Conservation (phyloP, 2,329 filamentous ascomycete genomes). For the Xylariaceae sp. region DNA sequence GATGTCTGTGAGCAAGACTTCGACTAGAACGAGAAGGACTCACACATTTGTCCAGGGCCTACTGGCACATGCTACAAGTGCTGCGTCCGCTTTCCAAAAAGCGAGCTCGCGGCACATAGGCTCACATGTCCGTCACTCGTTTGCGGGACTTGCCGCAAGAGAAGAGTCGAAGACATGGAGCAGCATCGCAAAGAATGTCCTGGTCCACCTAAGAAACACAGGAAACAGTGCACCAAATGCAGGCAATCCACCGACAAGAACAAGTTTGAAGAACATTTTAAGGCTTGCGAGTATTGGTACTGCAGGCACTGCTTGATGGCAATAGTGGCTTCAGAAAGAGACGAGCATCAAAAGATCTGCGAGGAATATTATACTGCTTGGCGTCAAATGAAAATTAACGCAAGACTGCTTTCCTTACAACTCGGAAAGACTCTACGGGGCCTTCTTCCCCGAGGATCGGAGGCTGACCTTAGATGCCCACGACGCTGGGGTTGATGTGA, state of each 20-base stretch:
- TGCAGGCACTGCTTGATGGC: neutral
- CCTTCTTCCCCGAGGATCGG: slow-evolving; percentile 1
- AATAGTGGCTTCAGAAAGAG: neutral
- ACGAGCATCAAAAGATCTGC: neutral
- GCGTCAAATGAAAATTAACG: neutral
- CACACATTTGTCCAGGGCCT: neutral
- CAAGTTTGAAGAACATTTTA: neutral
- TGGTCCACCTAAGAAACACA: neutral
- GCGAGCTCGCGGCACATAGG: neutral
- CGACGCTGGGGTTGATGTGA: slow-evolving; percentile 1
- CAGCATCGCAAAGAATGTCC: neutral
- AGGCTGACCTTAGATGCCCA: slow-evolving; percentile 1
- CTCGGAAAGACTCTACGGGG: neutral
- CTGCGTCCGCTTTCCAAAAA: neutral
- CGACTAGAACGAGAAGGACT: neutral
- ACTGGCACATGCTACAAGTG: neutral
- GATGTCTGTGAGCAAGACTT: neutral
- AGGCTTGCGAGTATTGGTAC: neutral
- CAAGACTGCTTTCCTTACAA: slow-evolving; percentile 1
- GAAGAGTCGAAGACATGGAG: neutral
- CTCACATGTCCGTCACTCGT: neutral
- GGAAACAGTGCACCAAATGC: neutral
- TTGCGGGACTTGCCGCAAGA: neutral
- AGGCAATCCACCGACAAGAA: neutral
- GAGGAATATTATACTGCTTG: neutral